phyloP scores from a whole-genome alignment of 768 basidiomycete genomes.

The Termitomyces sp. region DNA sequence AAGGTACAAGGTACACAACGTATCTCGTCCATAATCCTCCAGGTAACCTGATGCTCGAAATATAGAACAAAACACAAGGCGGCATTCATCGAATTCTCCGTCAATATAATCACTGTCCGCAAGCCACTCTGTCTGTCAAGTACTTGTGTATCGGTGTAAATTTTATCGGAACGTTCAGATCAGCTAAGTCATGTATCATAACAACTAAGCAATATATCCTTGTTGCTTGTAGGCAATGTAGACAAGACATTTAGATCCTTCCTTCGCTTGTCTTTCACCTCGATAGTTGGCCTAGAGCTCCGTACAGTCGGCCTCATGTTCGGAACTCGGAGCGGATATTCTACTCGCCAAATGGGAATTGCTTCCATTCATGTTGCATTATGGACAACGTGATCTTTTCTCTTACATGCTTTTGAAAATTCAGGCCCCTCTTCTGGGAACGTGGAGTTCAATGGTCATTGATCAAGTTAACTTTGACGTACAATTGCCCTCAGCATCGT shows the following conservation, averaged over 20 bases:
- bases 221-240: background rate
- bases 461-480: background rate
- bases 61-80: background rate
- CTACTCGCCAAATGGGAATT: background rate
- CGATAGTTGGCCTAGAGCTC: background rate
- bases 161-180: background rate
- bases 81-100: background rate
- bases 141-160: background rate
- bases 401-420: background rate
- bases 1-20: background rate
- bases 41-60: background rate
- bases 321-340: background rate
- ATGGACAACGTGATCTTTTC: background rate
- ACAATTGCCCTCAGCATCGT: background rate
- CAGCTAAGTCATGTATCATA: background rate
- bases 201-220: slow-evolving; percentile 2
- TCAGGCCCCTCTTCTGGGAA: background rate
- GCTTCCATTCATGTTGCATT: slow-evolving; percentile 3
- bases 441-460: background rate
- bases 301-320: background rate
- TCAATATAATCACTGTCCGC: background rate
- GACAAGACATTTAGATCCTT: background rate
- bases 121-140: background rate
- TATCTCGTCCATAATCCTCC: background rate
- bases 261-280: background rate